phyloP scores from a whole-genome alignment of 306 rosid species.

The Neltuma alba region DNA sequence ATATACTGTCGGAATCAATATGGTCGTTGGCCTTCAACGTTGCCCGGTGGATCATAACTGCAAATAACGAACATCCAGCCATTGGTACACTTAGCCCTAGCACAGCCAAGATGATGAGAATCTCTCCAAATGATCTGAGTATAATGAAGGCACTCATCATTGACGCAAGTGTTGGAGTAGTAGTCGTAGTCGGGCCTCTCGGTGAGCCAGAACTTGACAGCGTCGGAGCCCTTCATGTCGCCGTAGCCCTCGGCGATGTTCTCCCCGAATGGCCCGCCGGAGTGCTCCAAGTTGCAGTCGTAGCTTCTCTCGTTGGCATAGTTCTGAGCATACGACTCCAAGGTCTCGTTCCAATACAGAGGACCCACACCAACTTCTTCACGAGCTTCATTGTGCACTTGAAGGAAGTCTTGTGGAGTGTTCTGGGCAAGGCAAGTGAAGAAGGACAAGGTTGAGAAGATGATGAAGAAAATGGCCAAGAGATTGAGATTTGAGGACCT shows the following conservation, averaged over 20 bases:
- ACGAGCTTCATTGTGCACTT: constrained; percentile 45
- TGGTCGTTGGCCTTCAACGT: constrained; percentile 51
- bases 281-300: constrained; percentile 38
- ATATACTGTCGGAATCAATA: not conserved
- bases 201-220: constrained; percentile 32
- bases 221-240: not conserved
- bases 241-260: constrained; percentile 30
- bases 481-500: not conserved
- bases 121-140: constrained; percentile 41
- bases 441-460: not conserved
- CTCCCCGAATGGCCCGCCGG: constrained; percentile 44
- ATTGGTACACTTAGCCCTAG: constrained; percentile 33
- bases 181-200: constrained; percentile 41
- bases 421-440: constrained; percentile 8
- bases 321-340: constrained; percentile 31
- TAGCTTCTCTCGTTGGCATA: constrained; percentile 26
- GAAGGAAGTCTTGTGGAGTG: constrained; percentile 28
- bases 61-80: constrained; percentile 54
- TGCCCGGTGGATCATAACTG: constrained; percentile 65
- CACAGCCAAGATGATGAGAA: constrained; percentile 35
- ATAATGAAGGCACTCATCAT: constrained; percentile 42
- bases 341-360: constrained; percentile 31
- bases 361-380: constrained; percentile 41
- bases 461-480: not conserved
- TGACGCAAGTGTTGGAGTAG: not conserved